A percentile compares a stretch with the other conserved stretches of the same genome.
Evolutionary conservation across 495 filamentous ascomycete genomes (phyloP).

Genomic region (Aspergillus olivimuriae): DNA sequence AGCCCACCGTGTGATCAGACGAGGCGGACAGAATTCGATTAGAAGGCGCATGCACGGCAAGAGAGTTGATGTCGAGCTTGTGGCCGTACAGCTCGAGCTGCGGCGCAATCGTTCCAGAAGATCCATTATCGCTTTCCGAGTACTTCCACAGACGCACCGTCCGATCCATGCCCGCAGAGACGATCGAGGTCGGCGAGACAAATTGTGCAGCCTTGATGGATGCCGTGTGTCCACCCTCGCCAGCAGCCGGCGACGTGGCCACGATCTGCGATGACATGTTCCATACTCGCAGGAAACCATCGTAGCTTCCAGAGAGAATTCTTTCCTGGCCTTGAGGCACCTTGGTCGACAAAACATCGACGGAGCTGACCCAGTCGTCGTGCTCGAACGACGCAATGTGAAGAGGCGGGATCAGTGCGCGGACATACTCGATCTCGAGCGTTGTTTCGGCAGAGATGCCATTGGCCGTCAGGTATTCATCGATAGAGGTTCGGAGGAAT

Average conservation of each 20-base stretch:
- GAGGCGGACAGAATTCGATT: constrained; percentile 78
- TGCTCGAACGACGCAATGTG: constrained; percentile 87
- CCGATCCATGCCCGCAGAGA: constrained; percentile 74
- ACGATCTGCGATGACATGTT: constrained; percentile 74
- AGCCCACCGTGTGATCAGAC: constrained; percentile 67
- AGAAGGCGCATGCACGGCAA: constrained; percentile 70
- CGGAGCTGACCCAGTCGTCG: constrained; percentile 91
- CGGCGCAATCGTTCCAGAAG: constrained; percentile 60
- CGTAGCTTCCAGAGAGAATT: constrained; percentile 84
- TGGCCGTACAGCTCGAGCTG: constrained; percentile 85
- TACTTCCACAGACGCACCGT: constrained; percentile 87
- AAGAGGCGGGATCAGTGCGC: constrained; percentile 78
- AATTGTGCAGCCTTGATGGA: constrained; percentile 78
- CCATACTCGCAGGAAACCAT: constrained; percentile 84
- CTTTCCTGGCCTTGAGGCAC: constrained; percentile 50
- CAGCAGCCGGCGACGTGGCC: constrained; percentile 56
- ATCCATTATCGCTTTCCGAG: constrained; percentile 52
- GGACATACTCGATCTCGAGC: constrained; percentile 85
- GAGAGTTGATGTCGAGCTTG: constrained; percentile 61
- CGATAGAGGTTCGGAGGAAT: constrained; percentile 80
- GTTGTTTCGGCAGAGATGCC: constrained; percentile 84
- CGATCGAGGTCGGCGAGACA: constrained; percentile 66
- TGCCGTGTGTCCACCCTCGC: constrained; percentile 63
- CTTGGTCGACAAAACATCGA: constrained; percentile 68
- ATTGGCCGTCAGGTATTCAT: constrained; percentile 78